Base-by-base conservation (phyloP, 129 eudicot genomes). In the Helichrysum umbraculigerum region DNA sequence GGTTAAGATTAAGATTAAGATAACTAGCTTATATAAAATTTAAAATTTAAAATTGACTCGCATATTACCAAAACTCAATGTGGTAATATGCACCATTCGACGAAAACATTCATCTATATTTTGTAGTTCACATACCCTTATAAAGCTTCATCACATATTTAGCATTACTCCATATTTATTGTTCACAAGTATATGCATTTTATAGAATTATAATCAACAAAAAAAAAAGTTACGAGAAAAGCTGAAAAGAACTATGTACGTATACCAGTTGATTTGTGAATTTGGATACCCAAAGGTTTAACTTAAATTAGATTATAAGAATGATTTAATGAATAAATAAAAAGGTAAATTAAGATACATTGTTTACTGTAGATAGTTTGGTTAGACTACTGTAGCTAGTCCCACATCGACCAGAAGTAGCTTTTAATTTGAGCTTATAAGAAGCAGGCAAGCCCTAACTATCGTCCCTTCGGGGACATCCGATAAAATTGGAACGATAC, bases 401-500 rank as follows among this genome's bases (percentile, higher is more conserved):
- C 79, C 73, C 79, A 76, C 73, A 76, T 15, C 42, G 73, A 3
- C 37, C 4, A 12, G 8, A 75, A 50, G 7, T 2, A 0, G 1
- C 0, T n/a, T 0, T 5, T 2, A 0, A 0, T 0, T 1, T 30
- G 0, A 1, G 51, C 29, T 39, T 1, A 64, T 64, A 65, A 9
- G 0, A 4, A 0, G 17, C 1, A 42, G 1, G 0, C 0, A 6
- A 44, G 52, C 52, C 1, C 5, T 12, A 12, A 44, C 0, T 0
- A 1, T 64, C 34, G 75, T 57, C 70, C 81, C 68, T 70, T 78
- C 52, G 76, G 76, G 81, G 81, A 70, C 81, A 78, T 70, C 81
- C 83, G 78, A 79, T 79, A 79, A 79, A 79, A 71, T 71, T 79
- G 83, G 83, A 79, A 79, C 78, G 83, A 78, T 78, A 69, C 74